These are phyloP conservation scores for Serendipita indica DNA, from an alignment of 768 basidiomycete species.

Conservation along the genomic window DNA sequence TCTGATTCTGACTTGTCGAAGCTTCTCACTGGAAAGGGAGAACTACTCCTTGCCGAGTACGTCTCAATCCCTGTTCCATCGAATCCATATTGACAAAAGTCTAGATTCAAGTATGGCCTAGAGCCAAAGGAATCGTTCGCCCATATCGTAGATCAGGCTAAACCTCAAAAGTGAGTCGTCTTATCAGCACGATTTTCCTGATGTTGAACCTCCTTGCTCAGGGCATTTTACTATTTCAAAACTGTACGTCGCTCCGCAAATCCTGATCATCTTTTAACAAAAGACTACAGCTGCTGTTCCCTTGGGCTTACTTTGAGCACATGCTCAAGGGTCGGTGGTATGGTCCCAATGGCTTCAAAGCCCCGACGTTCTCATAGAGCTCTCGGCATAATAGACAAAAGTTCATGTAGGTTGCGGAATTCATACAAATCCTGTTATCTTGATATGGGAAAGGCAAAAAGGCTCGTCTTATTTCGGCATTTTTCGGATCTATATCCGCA, in stretches of 20 bases:
- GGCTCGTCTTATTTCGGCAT: no score
- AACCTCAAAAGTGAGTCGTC: conserved; percentile 44
- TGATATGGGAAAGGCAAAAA: no score
- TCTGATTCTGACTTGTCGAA: conserved; percentile 18
- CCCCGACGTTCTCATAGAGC: conserved; percentile 24
- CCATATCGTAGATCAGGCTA: conserved; percentile 53
- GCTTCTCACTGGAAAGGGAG: conserved; percentile 69
- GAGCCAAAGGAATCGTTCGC: conserved; percentile 79
- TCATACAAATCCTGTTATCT: no score
- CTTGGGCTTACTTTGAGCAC: conserved; percentile 61
- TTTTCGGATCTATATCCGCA: no score
- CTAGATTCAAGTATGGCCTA: conserved; percentile 88
- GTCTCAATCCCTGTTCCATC: conserved; percentile 13
- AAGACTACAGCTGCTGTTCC: conserved; percentile 42
- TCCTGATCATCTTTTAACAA: conserved; percentile 13
- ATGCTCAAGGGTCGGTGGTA: conserved; percentile 40
- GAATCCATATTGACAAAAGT: conserved; percentile 22
- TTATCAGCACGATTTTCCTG: conserved; percentile 1
- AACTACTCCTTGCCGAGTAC: conserved; percentile 26
- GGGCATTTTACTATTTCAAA: conserved; percentile 77
- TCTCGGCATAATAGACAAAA: no score
- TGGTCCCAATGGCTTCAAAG: conserved; percentile 28
- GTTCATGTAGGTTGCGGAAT: no score
- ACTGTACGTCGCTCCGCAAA: conserved; percentile 32
- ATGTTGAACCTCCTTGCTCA: conserved; percentile 21